A percentile compares a stretch with the other conserved stretches of the same genome.
phyloP scores from a whole-genome alignment of 2,329 filamentous ascomycete species.

The Colletotrichum theobromicola region DNA sequence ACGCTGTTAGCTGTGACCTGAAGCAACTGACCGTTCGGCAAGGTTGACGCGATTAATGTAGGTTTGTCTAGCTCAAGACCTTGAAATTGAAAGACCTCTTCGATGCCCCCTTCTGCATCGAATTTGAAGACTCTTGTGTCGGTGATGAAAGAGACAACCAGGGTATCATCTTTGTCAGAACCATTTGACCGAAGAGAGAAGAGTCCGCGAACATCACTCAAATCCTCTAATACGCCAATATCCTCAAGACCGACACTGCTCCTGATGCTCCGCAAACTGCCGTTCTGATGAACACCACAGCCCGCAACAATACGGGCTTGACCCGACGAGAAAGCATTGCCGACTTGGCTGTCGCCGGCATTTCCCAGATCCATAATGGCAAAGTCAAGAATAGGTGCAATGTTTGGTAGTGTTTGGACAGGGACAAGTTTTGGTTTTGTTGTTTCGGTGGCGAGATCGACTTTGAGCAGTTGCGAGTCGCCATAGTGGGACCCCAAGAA shows the following conservation, averaged over 20 bases:
- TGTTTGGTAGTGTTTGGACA: conserved; percentile 80
- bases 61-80: conserved; percentile 72
- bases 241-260: conserved; percentile 95
- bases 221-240: conserved; percentile 79
- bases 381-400: conserved; percentile 92
- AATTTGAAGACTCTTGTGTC: conserved; percentile 88
- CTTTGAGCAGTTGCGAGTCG: conserved; percentile 81
- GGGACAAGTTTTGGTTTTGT: no score
- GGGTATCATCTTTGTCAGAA: conserved; percentile 64
- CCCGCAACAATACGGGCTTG: conserved; percentile 93
- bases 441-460: conserved; percentile 46
- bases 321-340: conserved; percentile 92
- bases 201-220: conserved; percentile 74
- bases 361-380: conserved; percentile 96
- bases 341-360: conserved; percentile 73
- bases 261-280: conserved; percentile 85
- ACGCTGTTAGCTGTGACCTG: conserved; percentile 16
- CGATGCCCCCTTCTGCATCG: conserved; percentile 74
- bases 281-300: conserved; percentile 88
- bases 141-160: conserved; percentile 81
- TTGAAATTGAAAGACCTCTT: conserved; percentile 81
- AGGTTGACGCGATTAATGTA: conserved; percentile 74
- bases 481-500: conserved; percentile 94
- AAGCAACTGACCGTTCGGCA: conserved; percentile 28
- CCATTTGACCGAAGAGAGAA: conserved; percentile 68